phyloP scores from a whole-genome alignment of 768 basidiomycete genomes.

The Leccinum truebloodii region DNA sequence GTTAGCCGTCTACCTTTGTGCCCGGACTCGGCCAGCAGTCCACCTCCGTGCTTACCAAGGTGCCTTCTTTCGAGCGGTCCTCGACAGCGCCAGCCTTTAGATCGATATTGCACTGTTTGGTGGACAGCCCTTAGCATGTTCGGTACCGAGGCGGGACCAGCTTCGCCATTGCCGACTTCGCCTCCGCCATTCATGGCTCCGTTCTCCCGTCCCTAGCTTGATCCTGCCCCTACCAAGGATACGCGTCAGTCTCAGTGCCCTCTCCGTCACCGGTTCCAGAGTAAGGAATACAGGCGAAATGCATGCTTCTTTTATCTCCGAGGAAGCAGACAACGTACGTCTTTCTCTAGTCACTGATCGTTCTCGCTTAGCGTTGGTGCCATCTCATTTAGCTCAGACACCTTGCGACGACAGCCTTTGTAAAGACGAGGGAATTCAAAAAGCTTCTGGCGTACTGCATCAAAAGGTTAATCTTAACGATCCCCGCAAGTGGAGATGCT shows the following conservation, averaged over 20 bases:
- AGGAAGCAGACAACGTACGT: conserved; percentile 44
- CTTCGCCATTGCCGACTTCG: background rate
- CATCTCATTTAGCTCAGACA: conserved; percentile 41
- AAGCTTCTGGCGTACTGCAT: conserved; percentile 38
- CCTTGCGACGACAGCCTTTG: conserved; percentile 40
- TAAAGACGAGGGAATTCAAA: conserved; percentile 38
- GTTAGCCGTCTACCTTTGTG: conserved; percentile 30
- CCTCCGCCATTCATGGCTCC: conserved; percentile 5
- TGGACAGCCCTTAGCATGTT: conserved; percentile 15
- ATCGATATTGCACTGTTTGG: conserved; percentile 11
- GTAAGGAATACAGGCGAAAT: conserved; percentile 73
- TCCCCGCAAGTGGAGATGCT: conserved; percentile 42
- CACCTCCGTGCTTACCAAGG: conserved; percentile 25
- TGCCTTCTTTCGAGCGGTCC: conserved; percentile 24
- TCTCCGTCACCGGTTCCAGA: conserved; percentile 35
- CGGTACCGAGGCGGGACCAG: background rate
- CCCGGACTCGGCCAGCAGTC: conserved; percentile 22
- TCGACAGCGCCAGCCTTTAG: conserved; percentile 14
- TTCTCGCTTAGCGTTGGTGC: background rate
- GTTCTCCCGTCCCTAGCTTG: conserved; percentile 5
- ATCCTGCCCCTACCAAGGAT: conserved; percentile 4
- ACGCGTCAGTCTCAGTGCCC: background rate
- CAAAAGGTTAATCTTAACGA: conserved; percentile 48
- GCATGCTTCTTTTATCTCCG: conserved; percentile 43
- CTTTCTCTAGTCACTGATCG: background rate